A percentile compares a stretch with the other conserved stretches of the same genome.
Evolutionary conservation across 23 red algal species (phyloP).

Genomic region (Gracilaria domingensis): DNA sequence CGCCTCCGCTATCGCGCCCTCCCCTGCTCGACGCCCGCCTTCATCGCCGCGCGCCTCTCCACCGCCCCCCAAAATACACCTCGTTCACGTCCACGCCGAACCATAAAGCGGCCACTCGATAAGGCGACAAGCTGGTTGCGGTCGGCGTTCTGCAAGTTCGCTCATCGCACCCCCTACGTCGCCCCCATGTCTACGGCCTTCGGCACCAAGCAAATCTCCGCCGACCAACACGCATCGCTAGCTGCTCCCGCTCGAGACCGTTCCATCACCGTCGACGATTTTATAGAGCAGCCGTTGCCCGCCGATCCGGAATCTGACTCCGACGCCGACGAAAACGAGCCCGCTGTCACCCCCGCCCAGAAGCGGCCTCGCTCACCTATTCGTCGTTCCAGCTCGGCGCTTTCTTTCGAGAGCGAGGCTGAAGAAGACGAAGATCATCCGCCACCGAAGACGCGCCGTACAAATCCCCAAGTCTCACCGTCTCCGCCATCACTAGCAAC

Average conservation of each 20-base stretch:
- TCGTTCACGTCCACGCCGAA: background rate
- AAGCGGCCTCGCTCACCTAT: background rate
- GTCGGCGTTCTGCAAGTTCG: slow-evolving; percentile 40
- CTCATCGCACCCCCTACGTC: slow-evolving; percentile 30
- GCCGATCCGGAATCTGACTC: slow-evolving; percentile 33
- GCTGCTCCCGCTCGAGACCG: slow-evolving; percentile 15
- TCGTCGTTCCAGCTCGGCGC: slow-evolving; percentile 24
- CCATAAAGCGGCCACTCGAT: background rate
- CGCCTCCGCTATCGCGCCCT: too few relatives aligned
- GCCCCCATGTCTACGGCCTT: slow-evolving; percentile 35
- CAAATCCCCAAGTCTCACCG: background rate
- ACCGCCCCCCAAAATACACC: too few relatives aligned
- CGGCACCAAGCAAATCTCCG: slow-evolving; percentile 28
- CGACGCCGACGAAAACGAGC: slow-evolving; percentile 34
- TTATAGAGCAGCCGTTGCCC: background rate
- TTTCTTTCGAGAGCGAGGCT: slow-evolving; percentile 22
- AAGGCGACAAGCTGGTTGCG: slow-evolving; percentile 46
- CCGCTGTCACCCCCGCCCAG: background rate
- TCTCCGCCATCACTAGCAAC: background rate
- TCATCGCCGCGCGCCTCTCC: too few relatives aligned
- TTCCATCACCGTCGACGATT: slow-evolving; percentile 34
- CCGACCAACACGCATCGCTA: slow-evolving; percentile 43
- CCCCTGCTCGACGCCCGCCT: too few relatives aligned
- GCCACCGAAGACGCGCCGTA: background rate
- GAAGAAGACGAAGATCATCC: slow-evolving; percentile 2